Evolutionary conservation across 371 early-diverging fungal genomes (phyloP).

Genomic region (Syncephalastrum sp.): DNA sequence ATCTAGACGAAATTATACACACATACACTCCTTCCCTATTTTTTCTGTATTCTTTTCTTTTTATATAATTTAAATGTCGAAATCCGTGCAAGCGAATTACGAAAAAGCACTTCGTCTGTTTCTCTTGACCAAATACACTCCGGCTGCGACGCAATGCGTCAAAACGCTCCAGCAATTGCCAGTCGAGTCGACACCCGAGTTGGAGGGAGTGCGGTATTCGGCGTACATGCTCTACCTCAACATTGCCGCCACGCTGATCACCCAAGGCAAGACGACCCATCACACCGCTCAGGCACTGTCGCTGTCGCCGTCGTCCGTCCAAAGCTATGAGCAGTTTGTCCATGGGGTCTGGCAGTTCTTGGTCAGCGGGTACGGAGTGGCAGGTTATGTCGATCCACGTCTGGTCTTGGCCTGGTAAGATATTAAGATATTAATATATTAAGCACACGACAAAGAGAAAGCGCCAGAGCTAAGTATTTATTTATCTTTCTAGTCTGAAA

Average conservation of each 20-base stretch:
- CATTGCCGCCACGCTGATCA: constrained; percentile 26
- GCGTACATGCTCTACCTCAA: constrained; percentile 38
- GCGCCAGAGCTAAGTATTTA: too few species aligned
- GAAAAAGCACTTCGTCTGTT: constrained; percentile 19
- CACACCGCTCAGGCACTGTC: constrained; percentile 16
- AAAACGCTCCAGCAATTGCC: constrained; percentile 12
- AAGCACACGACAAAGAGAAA: neutral
- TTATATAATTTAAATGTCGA: too few species aligned
- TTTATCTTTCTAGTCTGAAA: constrained; percentile 18
- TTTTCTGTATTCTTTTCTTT: too few species aligned
- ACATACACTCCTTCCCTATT: too few species aligned
- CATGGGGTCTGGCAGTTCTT: constrained; percentile 28
- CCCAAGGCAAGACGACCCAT: constrained; percentile 9
- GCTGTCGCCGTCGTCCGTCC: constrained; percentile 5
- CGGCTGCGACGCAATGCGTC: constrained; percentile 14
- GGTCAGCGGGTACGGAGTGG: constrained; percentile 13
- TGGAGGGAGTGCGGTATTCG: constrained; percentile 10
- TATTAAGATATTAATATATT: neutral
- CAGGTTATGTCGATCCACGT: constrained; percentile 23
- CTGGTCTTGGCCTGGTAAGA: constrained; percentile 39
- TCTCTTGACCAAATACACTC: constrained; percentile 18
- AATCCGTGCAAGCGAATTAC: constrained; percentile 8
- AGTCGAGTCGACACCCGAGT: neutral
- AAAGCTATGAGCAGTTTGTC: constrained; percentile 18
- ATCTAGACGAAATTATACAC: too few species aligned